A percentile compares a stretch with the other conserved stretches of the same genome.
Conservation (phyloP, 495 filamentous ascomycete species). For the Amniculicola lignicola region DNA sequence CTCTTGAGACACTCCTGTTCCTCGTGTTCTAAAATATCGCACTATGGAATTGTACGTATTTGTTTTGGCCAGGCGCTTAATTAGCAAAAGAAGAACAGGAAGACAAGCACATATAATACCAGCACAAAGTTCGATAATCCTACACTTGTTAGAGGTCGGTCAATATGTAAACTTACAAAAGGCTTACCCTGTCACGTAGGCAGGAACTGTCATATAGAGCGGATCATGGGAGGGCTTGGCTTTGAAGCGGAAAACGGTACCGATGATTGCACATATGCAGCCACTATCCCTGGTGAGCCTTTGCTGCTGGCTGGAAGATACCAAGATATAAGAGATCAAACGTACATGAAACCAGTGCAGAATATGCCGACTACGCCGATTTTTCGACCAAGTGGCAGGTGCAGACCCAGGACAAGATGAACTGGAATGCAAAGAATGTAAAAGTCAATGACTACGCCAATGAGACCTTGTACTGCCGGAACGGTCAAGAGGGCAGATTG, state of each 20-base stretch:
- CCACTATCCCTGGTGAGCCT: background rate
- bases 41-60: background rate
- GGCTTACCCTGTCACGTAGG: background rate
- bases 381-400: background rate
- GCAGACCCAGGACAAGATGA: background rate
- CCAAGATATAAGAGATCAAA: too few relatives aligned
- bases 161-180: background rate
- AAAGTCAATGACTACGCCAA: background rate
- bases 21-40: background rate
- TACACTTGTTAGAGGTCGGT: too few relatives aligned
- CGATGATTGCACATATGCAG: background rate
- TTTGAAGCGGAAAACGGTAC: background rate
- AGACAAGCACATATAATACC: background rate
- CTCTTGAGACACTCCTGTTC: background rate
- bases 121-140: background rate
- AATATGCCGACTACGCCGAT: background rate
- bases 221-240: background rate
- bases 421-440: background rate
- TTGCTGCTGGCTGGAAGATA: background rate
- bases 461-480: background rate
- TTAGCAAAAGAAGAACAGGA: background rate
- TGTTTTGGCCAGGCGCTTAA: background rate
- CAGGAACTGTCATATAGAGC: background rate
- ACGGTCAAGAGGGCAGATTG: background rate
- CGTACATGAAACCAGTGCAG: background rate